Evolutionary conservation across 768 basidiomycete species (phyloP), one percentile per base, ranked within the genome.

Genomic region (Lactarius psammicola): DNA sequence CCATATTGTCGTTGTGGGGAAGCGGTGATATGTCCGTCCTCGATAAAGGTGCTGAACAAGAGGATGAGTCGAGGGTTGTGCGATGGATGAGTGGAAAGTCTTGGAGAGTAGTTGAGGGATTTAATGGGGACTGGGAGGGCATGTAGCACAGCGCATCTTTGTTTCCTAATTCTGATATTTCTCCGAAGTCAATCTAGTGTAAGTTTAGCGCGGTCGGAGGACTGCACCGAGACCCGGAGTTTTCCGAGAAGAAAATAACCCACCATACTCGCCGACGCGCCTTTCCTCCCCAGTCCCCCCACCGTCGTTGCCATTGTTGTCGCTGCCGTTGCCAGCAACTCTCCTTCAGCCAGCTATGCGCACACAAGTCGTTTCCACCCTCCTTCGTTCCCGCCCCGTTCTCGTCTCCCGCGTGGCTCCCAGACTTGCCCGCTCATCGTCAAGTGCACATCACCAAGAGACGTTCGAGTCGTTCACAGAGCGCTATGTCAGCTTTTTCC

Each of bases 401-500:
- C 74, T 77, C 69, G 73, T 67, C 72, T 76, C 68, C 75, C 78
- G 73, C 77, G 81, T 66, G 68, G 75, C 65, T 30, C 80, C 83
- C 54, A 70, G 78, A 62, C 76, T 85, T 72, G 73, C 80, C 68
- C 85, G 87, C 72, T 75, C 77, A 36, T 78, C 80, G 49, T 81
- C 84, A 56, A 79, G 78, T 74, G 85, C 83, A 46, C 93, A 94
- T 78, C 85, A 87, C 68, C 88, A 94, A 77, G 95, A 98, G 80
- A 84, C 90, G 20, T 98, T 94, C 78, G 95, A 97, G 76, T 85
- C 90, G 54, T 98, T 98, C 83, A 93, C 92, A 73, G 85, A 88
- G 67, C 93, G 96, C 75, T 98, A 98, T 79, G 88, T 94, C 74
- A 82, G 82, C 70, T 99, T 99, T 80, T 99, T 99, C 85, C 79